A percentile compares a stretch with the other conserved stretches of the same genome.
Evolutionary conservation across 208 protist genomes (phyloP).

Genomic region (Trypanosoma scelopori): DNA sequence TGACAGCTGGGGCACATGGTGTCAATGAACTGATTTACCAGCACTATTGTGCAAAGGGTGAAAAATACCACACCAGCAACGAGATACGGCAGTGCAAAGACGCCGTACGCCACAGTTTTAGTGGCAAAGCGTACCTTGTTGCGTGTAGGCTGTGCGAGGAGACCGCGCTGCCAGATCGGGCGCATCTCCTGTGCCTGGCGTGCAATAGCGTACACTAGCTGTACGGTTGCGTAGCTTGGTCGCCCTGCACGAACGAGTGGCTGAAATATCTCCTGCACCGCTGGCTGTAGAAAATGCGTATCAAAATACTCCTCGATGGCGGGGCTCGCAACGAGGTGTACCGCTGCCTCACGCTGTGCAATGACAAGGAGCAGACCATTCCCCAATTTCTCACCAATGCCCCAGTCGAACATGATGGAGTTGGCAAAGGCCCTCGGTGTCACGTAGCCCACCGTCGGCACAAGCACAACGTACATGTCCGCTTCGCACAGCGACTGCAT

Average conservation of each 20-base stretch:
- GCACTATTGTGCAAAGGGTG: conserved; percentile 49
- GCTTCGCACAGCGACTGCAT: conserved; percentile 84
- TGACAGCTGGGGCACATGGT: conserved; percentile 75
- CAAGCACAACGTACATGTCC: conserved; percentile 83
- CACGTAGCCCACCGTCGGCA: conserved; percentile 85
- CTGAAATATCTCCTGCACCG: conserved; percentile 77
- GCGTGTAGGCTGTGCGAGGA: conserved; percentile 60
- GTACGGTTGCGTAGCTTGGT: conserved; percentile 76
- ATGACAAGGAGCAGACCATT: conserved; percentile 84
- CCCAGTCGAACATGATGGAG: conserved; percentile 87
- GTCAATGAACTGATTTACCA: conserved; percentile 73
- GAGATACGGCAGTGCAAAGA: conserved; percentile 61
- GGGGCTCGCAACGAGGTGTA: conserved; percentile 73
- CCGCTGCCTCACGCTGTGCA: conserved; percentile 75
- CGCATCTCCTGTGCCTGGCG: conserved; percentile 85
- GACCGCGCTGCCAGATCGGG: conserved; percentile 48
- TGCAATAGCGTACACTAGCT: conserved; percentile 87
- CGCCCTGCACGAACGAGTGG: conserved; percentile 77
- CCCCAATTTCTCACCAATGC: conserved; percentile 66
- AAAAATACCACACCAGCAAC: conserved; percentile 61
- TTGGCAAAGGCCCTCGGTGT: conserved; percentile 78
- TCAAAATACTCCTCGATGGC: conserved; percentile 86
- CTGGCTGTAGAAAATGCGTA: conserved; percentile 59
- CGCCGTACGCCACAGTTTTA: conserved; percentile 63
- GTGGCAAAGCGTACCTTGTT: conserved; percentile 68